Conservation (phyloP, 148 eudicot genomes). For the Fagopyrum homotropicum region DNA sequence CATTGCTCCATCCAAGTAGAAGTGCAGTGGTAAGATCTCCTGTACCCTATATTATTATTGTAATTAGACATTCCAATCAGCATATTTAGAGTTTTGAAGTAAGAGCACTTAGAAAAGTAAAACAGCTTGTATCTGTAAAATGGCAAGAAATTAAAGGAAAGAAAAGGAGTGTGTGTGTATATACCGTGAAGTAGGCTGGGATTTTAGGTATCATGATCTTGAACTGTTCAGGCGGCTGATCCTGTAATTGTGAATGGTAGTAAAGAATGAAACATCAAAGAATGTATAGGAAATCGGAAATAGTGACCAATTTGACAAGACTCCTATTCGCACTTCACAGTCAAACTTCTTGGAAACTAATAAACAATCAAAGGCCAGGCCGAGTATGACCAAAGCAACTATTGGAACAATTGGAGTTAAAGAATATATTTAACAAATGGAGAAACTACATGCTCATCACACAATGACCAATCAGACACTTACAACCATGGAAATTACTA, state of each 20-base stretch:
- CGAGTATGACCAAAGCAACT: slow-evolving; percentile 1
- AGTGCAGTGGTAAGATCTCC: slow-evolving; percentile 89
- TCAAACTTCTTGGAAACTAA: background rate
- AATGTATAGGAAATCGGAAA: background rate
- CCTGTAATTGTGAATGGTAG: slow-evolving; percentile 30
- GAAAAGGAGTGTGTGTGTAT: slow-evolving; percentile 11
- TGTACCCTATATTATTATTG: slow-evolving; percentile 56
- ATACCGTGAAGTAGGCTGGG: slow-evolving; percentile 95
- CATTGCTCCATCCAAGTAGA: slow-evolving; percentile 98
- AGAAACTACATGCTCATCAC: background rate
- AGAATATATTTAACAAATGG: background rate
- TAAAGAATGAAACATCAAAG: background rate
- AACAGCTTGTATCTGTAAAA: background rate
- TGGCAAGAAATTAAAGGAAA: background rate
- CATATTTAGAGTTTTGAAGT: background rate
- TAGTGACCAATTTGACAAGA: background rate
- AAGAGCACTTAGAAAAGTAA: background rate
- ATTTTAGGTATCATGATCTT: slow-evolving; percentile 84
- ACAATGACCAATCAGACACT: background rate
- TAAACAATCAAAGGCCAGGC: background rate
- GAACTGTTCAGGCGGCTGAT: slow-evolving; percentile 74
- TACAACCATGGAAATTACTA: background rate
- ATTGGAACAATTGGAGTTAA: background rate
- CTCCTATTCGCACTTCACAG: background rate
- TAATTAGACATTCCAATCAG: background rate